Evolutionary conservation across 2,329 filamentous ascomycete genomes (phyloP).

Genomic region (Neophaeococcomyces aloes): DNA sequence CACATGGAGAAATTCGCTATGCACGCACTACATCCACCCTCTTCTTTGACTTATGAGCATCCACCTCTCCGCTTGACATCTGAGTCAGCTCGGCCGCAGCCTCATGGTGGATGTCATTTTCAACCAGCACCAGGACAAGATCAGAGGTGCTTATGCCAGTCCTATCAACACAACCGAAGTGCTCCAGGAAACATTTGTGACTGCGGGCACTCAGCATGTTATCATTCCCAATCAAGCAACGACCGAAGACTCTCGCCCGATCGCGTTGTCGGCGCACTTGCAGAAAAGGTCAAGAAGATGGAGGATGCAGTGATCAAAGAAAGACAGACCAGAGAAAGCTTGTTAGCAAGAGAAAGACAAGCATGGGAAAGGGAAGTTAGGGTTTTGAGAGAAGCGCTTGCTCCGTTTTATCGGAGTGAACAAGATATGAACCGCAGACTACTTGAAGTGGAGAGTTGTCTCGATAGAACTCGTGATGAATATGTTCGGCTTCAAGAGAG

Average conservation of each 20-base stretch:
- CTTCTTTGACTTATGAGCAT: constrained; percentile 18
- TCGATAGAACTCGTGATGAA: constrained; percentile 23
- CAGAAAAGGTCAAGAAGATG: constrained; percentile 21
- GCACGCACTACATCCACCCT: constrained; percentile 15
- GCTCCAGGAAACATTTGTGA: constrained; percentile 35
- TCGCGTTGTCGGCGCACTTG: constrained; percentile 10
- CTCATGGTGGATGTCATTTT: constrained; percentile 26
- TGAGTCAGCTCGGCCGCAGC: constrained; percentile 20
- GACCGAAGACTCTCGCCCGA: constrained; percentile 1
- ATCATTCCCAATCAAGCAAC: constrained; percentile 24
- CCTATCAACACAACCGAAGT: constrained; percentile 28
- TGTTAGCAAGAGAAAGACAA: constrained; percentile 20
- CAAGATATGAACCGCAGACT: constrained; percentile 23
- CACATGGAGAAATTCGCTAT: constrained; percentile 21
- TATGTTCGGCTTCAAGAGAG: constrained; percentile 22
- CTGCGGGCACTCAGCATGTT: constrained; percentile 39
- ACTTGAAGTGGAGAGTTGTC: constrained; percentile 22
- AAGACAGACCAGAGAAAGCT: constrained; percentile 18
- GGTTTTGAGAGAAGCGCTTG: constrained; percentile 24
- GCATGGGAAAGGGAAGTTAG: constrained; percentile 23
- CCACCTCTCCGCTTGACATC: constrained; percentile 18
- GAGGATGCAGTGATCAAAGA: constrained; percentile 23
- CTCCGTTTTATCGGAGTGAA: constrained; percentile 23
- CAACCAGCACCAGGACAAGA: constrained; percentile 21
- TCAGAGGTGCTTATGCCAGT: constrained; percentile 36